Percentiles rank a stretch among this genome's conserved stretches.
Evolutionary conservation across 495 filamentous ascomycete genomes (phyloP).

Genomic region (Podospora anserina): DNA sequence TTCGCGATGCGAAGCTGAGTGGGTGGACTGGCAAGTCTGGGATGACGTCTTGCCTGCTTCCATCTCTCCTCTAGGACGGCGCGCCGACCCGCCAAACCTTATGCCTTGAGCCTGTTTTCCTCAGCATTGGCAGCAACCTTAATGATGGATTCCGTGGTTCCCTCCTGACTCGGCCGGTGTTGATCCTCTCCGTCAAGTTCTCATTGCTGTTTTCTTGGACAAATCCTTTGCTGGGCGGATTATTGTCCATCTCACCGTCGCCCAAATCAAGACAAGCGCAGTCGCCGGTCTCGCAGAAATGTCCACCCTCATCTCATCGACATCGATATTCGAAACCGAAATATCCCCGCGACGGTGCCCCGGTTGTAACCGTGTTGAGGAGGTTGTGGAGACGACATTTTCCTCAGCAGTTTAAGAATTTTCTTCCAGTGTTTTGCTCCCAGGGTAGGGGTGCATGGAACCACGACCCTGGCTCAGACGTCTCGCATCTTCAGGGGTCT

Average conservation of each 20-base stretch:
- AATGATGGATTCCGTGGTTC: not conserved
- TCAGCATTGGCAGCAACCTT: not conserved
- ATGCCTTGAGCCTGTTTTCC: not conserved
- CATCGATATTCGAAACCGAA: not conserved
- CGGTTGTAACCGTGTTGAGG: not conserved
- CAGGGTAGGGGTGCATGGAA: not conserved
- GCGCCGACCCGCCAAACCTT: not conserved
- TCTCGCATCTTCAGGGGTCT: not conserved
- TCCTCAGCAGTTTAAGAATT: not conserved
- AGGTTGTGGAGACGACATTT: not conserved
- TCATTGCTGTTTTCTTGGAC: not conserved
- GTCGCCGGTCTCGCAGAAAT: not conserved
- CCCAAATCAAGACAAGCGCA: not conserved
- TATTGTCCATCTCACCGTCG: not conserved
- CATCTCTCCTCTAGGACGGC: not conserved
- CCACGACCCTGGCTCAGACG: not conserved
- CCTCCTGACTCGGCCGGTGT: not conserved
- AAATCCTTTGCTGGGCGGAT: not conserved
- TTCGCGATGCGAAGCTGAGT: not conserved
- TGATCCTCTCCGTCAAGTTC: not conserved
- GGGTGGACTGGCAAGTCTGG: not conserved
- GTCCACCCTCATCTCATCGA: not conserved
- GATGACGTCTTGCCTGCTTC: not conserved
- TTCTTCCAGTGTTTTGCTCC: not conserved
- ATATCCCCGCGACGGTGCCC: not conserved